Evolutionary conservation across 768 basidiomycete species (phyloP).

Genomic region (Auricularia sp.): DNA sequence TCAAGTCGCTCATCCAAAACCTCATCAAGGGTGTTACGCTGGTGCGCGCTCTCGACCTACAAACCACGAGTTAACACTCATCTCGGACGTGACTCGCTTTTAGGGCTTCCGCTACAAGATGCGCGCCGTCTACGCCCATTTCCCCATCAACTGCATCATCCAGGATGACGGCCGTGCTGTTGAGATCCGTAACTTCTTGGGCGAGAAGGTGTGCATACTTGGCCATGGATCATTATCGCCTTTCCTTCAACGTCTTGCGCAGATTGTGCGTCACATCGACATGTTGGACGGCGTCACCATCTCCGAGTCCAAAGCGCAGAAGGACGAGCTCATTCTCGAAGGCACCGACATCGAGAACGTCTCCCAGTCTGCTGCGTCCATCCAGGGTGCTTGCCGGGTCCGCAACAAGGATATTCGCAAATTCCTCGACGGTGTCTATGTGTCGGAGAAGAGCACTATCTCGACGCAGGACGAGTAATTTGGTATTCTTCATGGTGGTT

Average conservation of each 20-base stretch:
- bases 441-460: conserved; percentile 70
- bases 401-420: conserved; percentile 99
- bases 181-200: conserved; percentile 93
- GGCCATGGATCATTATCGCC: neutral
- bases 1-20: conserved; percentile 90
- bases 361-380: conserved; percentile 95
- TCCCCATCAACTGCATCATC: conserved; percentile 98
- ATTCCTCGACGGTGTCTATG: conserved; percentile 89
- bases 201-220: conserved; percentile 64
- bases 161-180: conserved; percentile 58
- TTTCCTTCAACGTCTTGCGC: neutral
- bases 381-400: conserved; percentile 93
- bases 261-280: conserved; percentile 85
- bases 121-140: conserved; percentile 99
- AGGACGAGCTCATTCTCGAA: conserved; percentile 89
- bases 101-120: conserved; percentile 99
- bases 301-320: conserved; percentile 79
- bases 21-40: conserved; percentile 97
- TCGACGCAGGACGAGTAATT: conserved; percentile 18
- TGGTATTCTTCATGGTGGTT: conserved; percentile 5
- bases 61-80: neutral
- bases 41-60: conserved; percentile 30
- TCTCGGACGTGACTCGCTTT: neutral
- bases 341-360: conserved; percentile 96
- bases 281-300: conserved; percentile 87